Base-by-base conservation (phyloP, 106 monocot genomes). In the Apostasia shenzhenica region DNA sequence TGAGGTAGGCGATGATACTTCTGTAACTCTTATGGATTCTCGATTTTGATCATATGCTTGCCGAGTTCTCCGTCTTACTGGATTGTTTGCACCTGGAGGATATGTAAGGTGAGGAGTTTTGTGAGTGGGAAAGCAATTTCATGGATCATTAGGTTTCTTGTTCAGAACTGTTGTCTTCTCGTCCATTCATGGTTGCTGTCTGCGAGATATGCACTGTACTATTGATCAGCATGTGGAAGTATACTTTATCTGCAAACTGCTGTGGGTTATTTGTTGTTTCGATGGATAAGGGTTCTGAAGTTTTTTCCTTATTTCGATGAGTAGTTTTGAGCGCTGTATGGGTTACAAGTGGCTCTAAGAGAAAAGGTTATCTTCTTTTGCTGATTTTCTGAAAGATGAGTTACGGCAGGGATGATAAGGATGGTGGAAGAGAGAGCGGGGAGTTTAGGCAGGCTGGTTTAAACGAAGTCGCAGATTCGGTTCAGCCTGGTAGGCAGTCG, bases 381-480 rank as follows among this genome's bases (percentile, higher is more conserved):
- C 48, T 48, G 1, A 7, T 65, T 65, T 48, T 65, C 6, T 3
- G 26, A 65, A 42, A 48, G 5, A 65, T 65, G 64, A 65, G 48
- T 65, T 65, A 65, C 64, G n/a, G 48, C 26, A 46, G 14, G 48
- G n/a, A 65, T 26, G 48, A 14, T 48, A 8, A 65, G 42, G 41
- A 65, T 48, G 70, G 57, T 11, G 67, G 70, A 63, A 67, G 41
- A 41, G 86, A 72, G 1, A 64, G 44, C 10, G 81, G 67, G 40
- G 77, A 78, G 48, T 61, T 81, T 56, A 75, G 39, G 73, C 52
- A 76, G 49, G 46, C 49, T 41, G 67, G 67, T 8, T 12, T 8
- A 14, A 81, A 63, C 51, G 75, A 78, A 51, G 77, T 73, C 14
- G 72, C 73, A 4, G 78, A 89, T 60, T 79, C 70, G 43, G 60